Evolutionary conservation across 1,284 basidiomycete genomes (phyloP).

Genomic region (Termitomyces sp.): DNA sequence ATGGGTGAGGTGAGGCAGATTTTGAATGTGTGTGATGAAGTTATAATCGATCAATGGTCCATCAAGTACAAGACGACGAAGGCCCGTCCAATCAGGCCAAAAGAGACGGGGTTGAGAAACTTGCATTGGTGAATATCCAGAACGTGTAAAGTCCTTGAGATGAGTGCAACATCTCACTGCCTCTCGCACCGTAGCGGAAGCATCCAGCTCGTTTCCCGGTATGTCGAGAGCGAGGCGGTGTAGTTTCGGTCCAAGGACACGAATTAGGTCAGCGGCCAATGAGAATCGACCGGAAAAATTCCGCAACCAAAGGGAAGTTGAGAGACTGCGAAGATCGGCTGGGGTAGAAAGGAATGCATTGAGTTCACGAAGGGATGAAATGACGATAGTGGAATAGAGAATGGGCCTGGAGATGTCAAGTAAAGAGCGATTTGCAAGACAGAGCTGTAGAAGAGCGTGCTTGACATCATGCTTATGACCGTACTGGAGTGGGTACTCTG

Average conservation of each 20-base stretch:
- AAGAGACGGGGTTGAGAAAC: conserved; percentile 10
- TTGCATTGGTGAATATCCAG: conserved; percentile 18
- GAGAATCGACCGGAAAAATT: conserved; percentile 4
- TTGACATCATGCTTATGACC: conserved; percentile 12
- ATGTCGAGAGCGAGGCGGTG: conserved; percentile 16
- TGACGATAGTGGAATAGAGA: conserved; percentile 15
- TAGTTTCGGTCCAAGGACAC: conserved; percentile 7
- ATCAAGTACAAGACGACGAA: conserved; percentile 16
- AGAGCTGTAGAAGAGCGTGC: conserved; percentile 12
- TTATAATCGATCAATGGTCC: conserved; percentile 13
- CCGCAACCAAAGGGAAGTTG: conserved; percentile 12
- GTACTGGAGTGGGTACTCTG: conserved; percentile 10
- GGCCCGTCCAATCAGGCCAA: conserved; percentile 11
- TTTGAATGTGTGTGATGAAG: conserved; percentile 9
- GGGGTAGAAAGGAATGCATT: conserved; percentile 6
- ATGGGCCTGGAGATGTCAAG: conserved; percentile 7
- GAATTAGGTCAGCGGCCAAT: conserved; percentile 10
- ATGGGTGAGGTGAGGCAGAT: conserved; percentile 10
- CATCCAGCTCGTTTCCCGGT: conserved; percentile 10
- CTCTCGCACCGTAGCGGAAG: conserved; percentile 6
- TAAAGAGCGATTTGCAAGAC: conserved; percentile 6
- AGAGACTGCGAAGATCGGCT: background rate
- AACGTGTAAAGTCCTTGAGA: conserved; percentile 12
- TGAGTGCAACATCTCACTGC: conserved; percentile 11
- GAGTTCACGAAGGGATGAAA: conserved; percentile 9